Conservation (phyloP, 176 grass and related monocot genomes). For the Oryza glaberrima region DNA sequence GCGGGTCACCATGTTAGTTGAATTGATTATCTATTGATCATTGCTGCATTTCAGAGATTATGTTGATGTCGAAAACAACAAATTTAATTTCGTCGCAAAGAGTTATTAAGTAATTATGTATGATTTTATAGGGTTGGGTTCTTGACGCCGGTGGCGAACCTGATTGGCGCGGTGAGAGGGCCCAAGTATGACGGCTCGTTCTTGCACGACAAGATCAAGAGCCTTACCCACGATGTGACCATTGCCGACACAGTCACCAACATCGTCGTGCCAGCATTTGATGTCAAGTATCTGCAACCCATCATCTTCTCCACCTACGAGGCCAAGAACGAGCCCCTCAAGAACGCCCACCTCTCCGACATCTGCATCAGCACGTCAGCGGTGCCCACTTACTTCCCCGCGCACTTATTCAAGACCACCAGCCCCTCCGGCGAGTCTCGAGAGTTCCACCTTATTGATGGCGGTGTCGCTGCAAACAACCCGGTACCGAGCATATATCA, state of each 20-base stretch:
- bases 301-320: slow-evolving; percentile 68
- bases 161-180: neutral
- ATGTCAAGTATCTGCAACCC: slow-evolving; percentile 62
- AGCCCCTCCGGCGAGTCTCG: neutral
- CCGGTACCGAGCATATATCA: neutral
- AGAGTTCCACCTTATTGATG: slow-evolving; percentile 63
- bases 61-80: neutral
- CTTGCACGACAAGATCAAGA: slow-evolving; percentile 55
- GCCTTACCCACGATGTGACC: slow-evolving; percentile 25
- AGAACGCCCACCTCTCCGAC: slow-evolving; percentile 67
- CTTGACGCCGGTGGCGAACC: neutral
- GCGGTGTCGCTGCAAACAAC: slow-evolving; percentile 71
- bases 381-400: slow-evolving; percentile 67
- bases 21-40: too few relatives aligned
- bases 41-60: neutral
- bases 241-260: slow-evolving; percentile 57
- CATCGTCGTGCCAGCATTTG: slow-evolving; percentile 62
- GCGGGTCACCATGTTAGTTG: too few relatives aligned
- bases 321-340: slow-evolving; percentile 27
- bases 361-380: slow-evolving; percentile 79
- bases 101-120: neutral
- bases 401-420: slow-evolving; percentile 42
- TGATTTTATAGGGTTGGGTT: neutral
- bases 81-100: too few relatives aligned
- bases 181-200: slow-evolving; percentile 63